Evolutionary conservation across 371 early-diverging fungal genomes (phyloP), one percentile per base, ranked within the genome.

Genomic region (Mucor lusitanicus): DNA sequence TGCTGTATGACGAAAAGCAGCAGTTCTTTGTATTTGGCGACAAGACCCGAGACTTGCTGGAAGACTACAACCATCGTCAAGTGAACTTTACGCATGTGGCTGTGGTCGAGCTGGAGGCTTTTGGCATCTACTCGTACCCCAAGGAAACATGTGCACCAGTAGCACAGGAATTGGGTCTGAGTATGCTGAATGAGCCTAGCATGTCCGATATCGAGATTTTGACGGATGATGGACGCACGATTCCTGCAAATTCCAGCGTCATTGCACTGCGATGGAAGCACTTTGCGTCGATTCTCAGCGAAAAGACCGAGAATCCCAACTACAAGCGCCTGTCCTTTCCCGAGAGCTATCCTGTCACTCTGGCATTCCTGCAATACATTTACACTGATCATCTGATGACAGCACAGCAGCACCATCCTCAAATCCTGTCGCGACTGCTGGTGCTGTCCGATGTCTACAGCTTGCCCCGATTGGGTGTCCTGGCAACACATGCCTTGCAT

Each of bases 301-400:
- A 71, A 9, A 59, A 70, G 30, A 9, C 44, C 19, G 37, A 67
- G 12, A 15, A 56, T 59, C 28, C 53, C 59, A 44, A 55, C 6
- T 66, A 59, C 67, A 78, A 79, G 33, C 74, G 82, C 5, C 63
- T 87, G 21, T 68, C 77, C 0, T 83, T 90, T 35, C 89, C 91
- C 0, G 92, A 88, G 37, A 78, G 84, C 35, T 88, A 89, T 59
- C 71, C 84, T n/a, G 87, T 88, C 9, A 84, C 89, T 19, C 66
- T 84, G 59, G 87, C 90, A 8, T 91, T 92, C 64, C 72, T 91
- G 13, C 91, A 91, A 58, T 93, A 82, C 39, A 70, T 92, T 54
- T 91, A 93, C 68, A 91, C 93, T 0, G 91, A 88, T 67, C 85
- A 88, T 68, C 73, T 93, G n/a, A 86, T 91, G 69, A 87, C 90